Evolutionary conservation across 371 early-diverging fungal species (phyloP).

Genomic region (Mycotypha africana): DNA sequence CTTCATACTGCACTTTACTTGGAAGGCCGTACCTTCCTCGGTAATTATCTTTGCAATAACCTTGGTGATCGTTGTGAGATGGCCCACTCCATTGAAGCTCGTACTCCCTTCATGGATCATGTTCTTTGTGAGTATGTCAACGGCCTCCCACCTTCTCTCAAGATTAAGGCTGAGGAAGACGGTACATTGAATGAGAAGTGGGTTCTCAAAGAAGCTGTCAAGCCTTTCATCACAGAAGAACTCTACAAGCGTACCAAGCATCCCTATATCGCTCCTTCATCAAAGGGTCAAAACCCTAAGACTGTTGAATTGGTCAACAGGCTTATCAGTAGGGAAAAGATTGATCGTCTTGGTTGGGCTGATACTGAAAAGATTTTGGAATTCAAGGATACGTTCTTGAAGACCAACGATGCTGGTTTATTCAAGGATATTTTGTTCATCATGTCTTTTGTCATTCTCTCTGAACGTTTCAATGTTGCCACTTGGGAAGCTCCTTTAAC

Average conservation of each 20-base stretch:
- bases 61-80: constrained; percentile 23
- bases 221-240: constrained; percentile 19
- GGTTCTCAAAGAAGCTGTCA: constrained; percentile 19
- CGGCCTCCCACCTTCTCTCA: constrained; percentile 18
- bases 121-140: constrained; percentile 19
- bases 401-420: not conserved
- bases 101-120: constrained; percentile 22
- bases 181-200: constrained; percentile 19
- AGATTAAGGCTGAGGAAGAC: constrained; percentile 7
- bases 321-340: constrained; percentile 6
- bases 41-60: constrained; percentile 13
- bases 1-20: constrained; percentile 18
- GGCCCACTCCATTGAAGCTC: constrained; percentile 23
- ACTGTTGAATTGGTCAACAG: constrained; percentile 2
- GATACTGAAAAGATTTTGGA: not conserved
- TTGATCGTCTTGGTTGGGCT: constrained; percentile 13
- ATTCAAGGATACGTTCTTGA: not conserved
- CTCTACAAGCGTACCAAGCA: constrained; percentile 18
- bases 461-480: constrained; percentile 13
- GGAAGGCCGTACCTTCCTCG: constrained; percentile 15
- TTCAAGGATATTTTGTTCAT: constrained; percentile 11
- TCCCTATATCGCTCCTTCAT: constrained; percentile 14
- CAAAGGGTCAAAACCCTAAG: constrained; percentile 2
- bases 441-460: constrained; percentile 12
- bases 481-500: not conserved